These are phyloP conservation scores for Penicillium lagena DNA, from an alignment of 495 filamentous ascomycete species.

Conservation along the genomic window DNA sequence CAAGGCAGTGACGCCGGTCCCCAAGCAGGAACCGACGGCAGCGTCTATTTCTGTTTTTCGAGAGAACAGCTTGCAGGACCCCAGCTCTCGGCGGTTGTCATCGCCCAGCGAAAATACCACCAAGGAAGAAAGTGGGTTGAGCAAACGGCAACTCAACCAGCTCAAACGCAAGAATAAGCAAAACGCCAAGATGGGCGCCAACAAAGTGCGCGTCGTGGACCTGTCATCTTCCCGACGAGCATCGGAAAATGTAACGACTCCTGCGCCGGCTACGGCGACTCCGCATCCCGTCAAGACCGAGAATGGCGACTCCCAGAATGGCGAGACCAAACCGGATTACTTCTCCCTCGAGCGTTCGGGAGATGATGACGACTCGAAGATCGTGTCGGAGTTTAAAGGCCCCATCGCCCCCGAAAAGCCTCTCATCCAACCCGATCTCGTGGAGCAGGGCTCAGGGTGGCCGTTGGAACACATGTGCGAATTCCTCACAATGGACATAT, in stretches of 20 bases:
- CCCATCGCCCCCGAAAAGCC: conserved; percentile 53
- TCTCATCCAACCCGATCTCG: conserved; percentile 57
- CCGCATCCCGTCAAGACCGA: conserved; percentile 64
- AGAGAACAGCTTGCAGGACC: conserved; percentile 40
- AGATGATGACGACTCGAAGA: conserved; percentile 79
- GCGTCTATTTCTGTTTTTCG: conserved; percentile 22
- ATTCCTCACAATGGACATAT: conserved; percentile 84
- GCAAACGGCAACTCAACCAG: conserved; percentile 86
- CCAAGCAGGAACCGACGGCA: conserved; percentile 37
- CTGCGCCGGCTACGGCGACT: conserved; percentile 45
- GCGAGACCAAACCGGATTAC: conserved; percentile 59
- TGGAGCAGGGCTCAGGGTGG: conserved; percentile 71
- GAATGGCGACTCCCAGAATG: conserved; percentile 47
- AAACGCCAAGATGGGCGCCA: conserved; percentile 76
- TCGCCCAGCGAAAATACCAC: conserved; percentile 46
- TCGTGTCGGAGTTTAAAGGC: conserved; percentile 95
- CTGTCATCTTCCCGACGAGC: conserved; percentile 59
- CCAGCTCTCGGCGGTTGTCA: conserved; percentile 32
- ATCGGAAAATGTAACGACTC: conserved; percentile 60
- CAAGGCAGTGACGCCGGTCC: conserved; percentile 34
- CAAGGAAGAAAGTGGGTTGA: conserved; percentile 66
- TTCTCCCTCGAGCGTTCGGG: conserved; percentile 75
- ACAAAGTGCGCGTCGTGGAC: conserved; percentile 87
- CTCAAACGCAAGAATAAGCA: conserved; percentile 86
- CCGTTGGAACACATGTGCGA: conserved; percentile 92